These are phyloP conservation scores for Saxophila tyrrhenica DNA, from an alignment of 495 filamentous ascomycete genomes.

Conservation along the genomic window DNA sequence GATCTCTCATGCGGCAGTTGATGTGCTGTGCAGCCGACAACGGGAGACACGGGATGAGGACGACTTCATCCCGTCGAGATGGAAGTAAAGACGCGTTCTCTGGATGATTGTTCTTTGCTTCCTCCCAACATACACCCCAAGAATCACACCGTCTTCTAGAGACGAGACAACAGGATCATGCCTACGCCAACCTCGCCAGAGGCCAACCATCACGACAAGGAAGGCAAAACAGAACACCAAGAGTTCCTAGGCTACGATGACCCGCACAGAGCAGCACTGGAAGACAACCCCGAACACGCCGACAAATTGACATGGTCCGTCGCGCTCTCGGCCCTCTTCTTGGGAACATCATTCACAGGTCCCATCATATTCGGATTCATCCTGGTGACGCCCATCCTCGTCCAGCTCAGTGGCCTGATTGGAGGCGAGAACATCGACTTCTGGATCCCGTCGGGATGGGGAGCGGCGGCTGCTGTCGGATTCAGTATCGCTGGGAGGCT, in stretches of 20 bases:
- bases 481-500: slow-evolving; percentile 16
- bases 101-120: no score
- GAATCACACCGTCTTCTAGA: no score
- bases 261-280: slow-evolving; percentile 20
- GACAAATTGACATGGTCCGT: slow-evolving; percentile 21
- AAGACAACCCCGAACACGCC: slow-evolving; percentile 20
- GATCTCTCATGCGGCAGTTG: no score
- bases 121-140: no score
- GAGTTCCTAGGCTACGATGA: slow-evolving; percentile 17
- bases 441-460: slow-evolving; percentile 22
- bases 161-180: background rate
- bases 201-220: background rate
- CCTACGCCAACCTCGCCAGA: background rate
- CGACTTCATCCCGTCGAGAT: no score
- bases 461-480: slow-evolving; percentile 14
- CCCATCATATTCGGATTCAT: slow-evolving; percentile 24
- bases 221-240: slow-evolving; percentile 3
- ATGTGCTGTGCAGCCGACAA: no score
- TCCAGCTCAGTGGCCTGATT: slow-evolving; percentile 17
- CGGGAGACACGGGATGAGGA: no score
- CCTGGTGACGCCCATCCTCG: slow-evolving; percentile 19
- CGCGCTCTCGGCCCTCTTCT: slow-evolving; percentile 30
- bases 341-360: slow-evolving; percentile 20
- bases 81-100: no score
- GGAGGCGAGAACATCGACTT: slow-evolving; percentile 14